Base-by-base conservation (phyloP, 2,329 filamentous ascomycete species). In the Balansia obtecta region DNA sequence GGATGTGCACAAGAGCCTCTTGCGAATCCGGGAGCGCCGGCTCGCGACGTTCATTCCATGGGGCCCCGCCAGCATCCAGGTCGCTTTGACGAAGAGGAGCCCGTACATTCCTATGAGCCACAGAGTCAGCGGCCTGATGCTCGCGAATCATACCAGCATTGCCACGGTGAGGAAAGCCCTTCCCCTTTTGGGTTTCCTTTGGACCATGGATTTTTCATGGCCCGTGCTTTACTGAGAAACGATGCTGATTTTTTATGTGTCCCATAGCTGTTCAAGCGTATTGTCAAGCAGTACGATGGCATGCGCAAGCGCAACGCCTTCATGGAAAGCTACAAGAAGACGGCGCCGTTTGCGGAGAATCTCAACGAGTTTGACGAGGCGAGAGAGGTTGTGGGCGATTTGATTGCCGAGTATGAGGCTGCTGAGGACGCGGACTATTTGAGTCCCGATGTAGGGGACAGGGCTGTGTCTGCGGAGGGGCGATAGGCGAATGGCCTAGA, bases 281-380 rank as follows among this genome's bases (percentile, higher is more conserved):
- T 97, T 55, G 79, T 96, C 13, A 79, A 81, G 55, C 91, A 95
- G 64, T 98, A 97, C 68, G 90, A 95, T 60, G 84, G 86, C 27
- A 85, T 98, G 74, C 80, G 93, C 52, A 97, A 97, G 70, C 86
- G 91, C 48, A 97, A 97, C 65, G 93, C 93, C 46, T 98, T 97
- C 68, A 78, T 98, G 61, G 93, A 98, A 60, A 83, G 82, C 45
- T 98, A 98, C 71, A 97, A 95, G 71, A 93, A 93, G 67, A 94
- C 95, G 53, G 85, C 88, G 0, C 88, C 90, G 1, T 98, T 98
- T 67, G 77, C 88, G 0, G 91, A 97, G 57, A 93, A 90, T 42
- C 72, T 98, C 41, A 80, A 86, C 58, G 91, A 98, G 68, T 98
- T 98, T 60, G 94, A 98, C 65, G 90, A 96, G 68, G 87, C 93